Conservation (phyloP, 164 flowering plant species). For the Magnolia kwangsiensis region DNA sequence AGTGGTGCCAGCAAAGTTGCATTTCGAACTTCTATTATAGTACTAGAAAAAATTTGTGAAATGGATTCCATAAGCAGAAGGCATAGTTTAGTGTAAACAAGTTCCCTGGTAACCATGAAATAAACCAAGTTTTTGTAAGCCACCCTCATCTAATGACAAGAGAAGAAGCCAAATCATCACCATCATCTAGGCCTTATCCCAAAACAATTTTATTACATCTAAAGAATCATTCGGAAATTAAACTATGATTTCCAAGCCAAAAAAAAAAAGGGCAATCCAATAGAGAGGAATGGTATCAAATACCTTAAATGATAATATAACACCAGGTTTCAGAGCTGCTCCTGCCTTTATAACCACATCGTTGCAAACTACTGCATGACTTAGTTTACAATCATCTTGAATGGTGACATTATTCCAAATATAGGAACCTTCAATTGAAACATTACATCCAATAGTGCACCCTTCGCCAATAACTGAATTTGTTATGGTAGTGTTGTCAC, state of each 20-base stretch:
- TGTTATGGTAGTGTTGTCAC: conserved; percentile 54
- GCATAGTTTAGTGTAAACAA: no score
- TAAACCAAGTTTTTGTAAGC: no score
- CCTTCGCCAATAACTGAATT: conserved; percentile 84
- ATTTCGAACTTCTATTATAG: no score
- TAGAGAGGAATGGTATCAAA: neutral
- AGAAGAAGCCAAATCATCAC: no score
- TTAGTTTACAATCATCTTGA: conserved; percentile 77
- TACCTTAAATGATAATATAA: conserved; percentile 86
- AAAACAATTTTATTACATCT: neutral
- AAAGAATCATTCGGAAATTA: no score
- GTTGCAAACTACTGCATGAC: conserved; percentile 84
- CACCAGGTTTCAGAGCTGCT: conserved; percentile 81
- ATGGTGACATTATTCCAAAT: conserved; percentile 87
- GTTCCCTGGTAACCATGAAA: no score
- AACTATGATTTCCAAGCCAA: neutral
- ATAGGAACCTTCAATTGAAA: conserved; percentile 81
- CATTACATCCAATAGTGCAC: conserved; percentile 83
- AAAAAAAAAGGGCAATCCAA: neutral
- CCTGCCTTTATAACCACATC: conserved; percentile 75
- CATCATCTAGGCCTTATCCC: no score
- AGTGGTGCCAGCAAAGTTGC: no score
- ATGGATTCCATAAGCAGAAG: no score
- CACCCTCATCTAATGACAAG: no score
- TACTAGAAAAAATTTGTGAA: no score